These are phyloP conservation scores for Phytophthora litchii DNA, from an alignment of 352 stramenopile species.

Conservation along the genomic window DNA sequence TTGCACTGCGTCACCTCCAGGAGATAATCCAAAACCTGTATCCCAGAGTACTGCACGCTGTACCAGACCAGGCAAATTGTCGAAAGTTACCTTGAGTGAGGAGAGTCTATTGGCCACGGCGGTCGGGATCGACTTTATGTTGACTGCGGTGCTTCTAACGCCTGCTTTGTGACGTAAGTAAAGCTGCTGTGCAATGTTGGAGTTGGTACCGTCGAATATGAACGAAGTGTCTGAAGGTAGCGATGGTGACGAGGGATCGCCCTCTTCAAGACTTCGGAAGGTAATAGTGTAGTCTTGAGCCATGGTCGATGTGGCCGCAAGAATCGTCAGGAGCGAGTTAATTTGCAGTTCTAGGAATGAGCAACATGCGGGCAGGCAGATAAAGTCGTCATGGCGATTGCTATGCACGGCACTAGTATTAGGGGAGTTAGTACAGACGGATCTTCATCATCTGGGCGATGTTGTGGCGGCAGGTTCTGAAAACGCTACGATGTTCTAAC, in stretches of 20 bases:
- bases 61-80: conserved; percentile 31
- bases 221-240: conserved; percentile 21
- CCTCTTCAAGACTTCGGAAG: conserved; percentile 20
- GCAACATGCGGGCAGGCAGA: conserved; percentile 4
- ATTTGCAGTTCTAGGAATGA: conserved; percentile 12
- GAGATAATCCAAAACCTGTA: conserved; percentile 34
- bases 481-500: background rate
- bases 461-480: background rate
- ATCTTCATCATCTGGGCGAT: conserved; percentile 9
- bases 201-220: conserved; percentile 42
- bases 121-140: conserved; percentile 23
- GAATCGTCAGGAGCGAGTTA: conserved; percentile 11
- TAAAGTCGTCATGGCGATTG: background rate
- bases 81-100: conserved; percentile 16
- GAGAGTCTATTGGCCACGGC: conserved; percentile 19
- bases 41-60: conserved; percentile 49
- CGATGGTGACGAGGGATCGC: too few relatives aligned
- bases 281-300: conserved; percentile 25
- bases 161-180: conserved; percentile 32
- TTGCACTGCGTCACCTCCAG: conserved; percentile 20
- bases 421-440: conserved; percentile 10
- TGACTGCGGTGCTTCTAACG: conserved; percentile 6
- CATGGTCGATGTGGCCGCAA: background rate
- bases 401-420: conserved; percentile 1
- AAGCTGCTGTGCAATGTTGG: conserved; percentile 42